Base-by-base conservation (phyloP, 768 basidiomycete species). In the Leccinum imitatum region DNA sequence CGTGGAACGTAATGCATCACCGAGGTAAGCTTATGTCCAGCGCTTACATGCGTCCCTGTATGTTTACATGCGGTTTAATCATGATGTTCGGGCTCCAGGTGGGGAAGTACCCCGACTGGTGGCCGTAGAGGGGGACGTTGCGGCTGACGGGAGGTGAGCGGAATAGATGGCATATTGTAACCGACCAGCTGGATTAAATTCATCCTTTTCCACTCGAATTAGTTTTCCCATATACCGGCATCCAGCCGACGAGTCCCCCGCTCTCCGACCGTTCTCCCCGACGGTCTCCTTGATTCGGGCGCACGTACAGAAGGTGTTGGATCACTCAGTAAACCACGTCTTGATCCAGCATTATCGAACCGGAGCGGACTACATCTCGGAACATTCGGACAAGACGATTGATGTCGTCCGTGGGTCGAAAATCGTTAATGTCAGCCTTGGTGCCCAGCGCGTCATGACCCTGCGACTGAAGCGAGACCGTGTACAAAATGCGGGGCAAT, bases 361-460 rank as follows among this genome's bases (percentile, higher is more conserved):
- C 13, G 91, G 91, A 6, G 83, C 82, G 30, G 91, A 93, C 72
- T 89, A 87, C 73, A 93, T 93, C 62, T 91, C 90, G 0, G 90
- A 92, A 65, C 91, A 93, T 71, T 89, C 89, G 0, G 91, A 93
- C 73, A 93, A 93, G 75, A 93, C 91, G 6, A 82, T 93, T 64
- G 91, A 93, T 70, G 82, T 93, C 63, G 84, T 87, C 4, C 83
- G 80, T 14, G 87, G 84, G 33, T 89, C 90, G 7, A 84, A 78
- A 56, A 87, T 93, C 63, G 89, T 90, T 60, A 93, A 93, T 60
- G 87, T 93, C 62, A 90, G 87, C 66, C 77, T 93, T 14, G 91
- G 91, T 6, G 90, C 91, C 2, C 84, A 87, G 70, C 83, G 91
- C 35, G 76, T 80, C 17, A 92, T 93, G 90, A 87, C 83, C 0